Conservation (phyloP, 2,329 filamentous ascomycete species). For the Arachnomyces sp. region DNA sequence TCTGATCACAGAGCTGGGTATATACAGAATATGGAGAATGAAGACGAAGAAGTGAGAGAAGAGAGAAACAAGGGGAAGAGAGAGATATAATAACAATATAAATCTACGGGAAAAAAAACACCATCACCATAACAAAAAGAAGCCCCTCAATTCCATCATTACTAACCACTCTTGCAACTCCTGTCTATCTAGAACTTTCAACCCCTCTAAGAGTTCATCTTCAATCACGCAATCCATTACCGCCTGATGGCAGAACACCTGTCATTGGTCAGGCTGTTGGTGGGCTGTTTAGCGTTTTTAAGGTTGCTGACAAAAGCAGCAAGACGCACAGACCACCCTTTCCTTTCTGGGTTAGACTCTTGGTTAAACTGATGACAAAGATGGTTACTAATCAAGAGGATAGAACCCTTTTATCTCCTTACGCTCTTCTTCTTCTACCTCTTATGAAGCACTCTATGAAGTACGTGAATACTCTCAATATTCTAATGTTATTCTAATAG, state of each 20-base stretch:
- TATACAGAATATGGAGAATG: constrained; percentile 5
- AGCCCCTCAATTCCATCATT: background rate
- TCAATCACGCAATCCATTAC: constrained; percentile 31
- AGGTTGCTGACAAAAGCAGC: no score
- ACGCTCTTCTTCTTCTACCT: background rate
- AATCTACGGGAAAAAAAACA: no score
- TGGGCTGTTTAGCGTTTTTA: constrained; percentile 24
- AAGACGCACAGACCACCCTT: no score
- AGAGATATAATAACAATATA: no score
- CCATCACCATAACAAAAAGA: background rate
- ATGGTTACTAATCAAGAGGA: constrained; percentile 1
- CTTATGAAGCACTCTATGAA: no score
- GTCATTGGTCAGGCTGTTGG: constrained; percentile 20
- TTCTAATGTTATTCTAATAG: no score
- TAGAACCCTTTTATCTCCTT: constrained; percentile 3
- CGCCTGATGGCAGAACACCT: constrained; percentile 20
- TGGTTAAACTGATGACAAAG: constrained; percentile 3
- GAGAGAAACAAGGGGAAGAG: background rate
- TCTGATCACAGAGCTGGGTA: no score
- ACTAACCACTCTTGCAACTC: constrained; percentile 1
- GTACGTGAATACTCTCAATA: no score
- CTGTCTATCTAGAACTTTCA: constrained; percentile 1
- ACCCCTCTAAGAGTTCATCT: constrained; percentile 7
- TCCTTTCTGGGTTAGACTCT: constrained; percentile 3
- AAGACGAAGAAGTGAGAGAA: constrained; percentile 5